Percentiles rank a stretch among this genome's conserved stretches.
These are phyloP conservation scores for Epithele typhae DNA, from an alignment of 768 basidiomycete species.

Conservation along the genomic window DNA sequence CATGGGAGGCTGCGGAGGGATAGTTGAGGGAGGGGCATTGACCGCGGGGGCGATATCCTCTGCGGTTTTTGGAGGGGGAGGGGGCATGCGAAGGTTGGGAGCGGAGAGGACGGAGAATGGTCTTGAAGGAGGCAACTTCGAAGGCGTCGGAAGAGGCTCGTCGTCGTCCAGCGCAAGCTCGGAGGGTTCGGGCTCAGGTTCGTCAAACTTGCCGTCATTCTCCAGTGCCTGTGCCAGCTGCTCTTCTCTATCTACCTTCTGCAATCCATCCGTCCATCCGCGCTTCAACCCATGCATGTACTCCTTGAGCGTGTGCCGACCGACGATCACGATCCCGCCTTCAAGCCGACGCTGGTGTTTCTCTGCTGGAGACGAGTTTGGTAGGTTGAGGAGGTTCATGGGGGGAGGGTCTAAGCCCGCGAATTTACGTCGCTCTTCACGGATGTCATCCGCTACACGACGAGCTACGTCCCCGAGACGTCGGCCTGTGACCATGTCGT, in stretches of 20 bases:
- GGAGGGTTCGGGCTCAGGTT: slow-evolving; percentile 36
- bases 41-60: slow-evolving; percentile 22
- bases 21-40: slow-evolving; percentile 37
- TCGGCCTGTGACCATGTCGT: slow-evolving; percentile 75
- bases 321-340: slow-evolving; percentile 85
- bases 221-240: slow-evolving; percentile 61
- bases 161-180: slow-evolving; percentile 20
- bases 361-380: slow-evolving; percentile 48
- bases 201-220: slow-evolving; percentile 76
- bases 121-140: slow-evolving; percentile 32
- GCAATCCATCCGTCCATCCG: slow-evolving; percentile 78
- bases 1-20: slow-evolving; percentile 78
- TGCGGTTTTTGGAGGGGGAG: slow-evolving; percentile 19
- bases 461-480: slow-evolving; percentile 83
- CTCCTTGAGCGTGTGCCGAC: slow-evolving; percentile 91
- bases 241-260: slow-evolving; percentile 69
- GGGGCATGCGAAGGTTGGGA: slow-evolving; percentile 22
- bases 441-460: slow-evolving; percentile 69
- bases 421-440: slow-evolving; percentile 61
- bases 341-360: slow-evolving; percentile 56
- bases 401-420: slow-evolving; percentile 58
- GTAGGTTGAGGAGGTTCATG: slow-evolving; percentile 39
- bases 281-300: slow-evolving; percentile 82
- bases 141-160: slow-evolving; percentile 39
- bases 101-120: slow-evolving; percentile 24